Conservation (phyloP, 352 stramenopile genomes). For the Phytophthora ramorum region DNA sequence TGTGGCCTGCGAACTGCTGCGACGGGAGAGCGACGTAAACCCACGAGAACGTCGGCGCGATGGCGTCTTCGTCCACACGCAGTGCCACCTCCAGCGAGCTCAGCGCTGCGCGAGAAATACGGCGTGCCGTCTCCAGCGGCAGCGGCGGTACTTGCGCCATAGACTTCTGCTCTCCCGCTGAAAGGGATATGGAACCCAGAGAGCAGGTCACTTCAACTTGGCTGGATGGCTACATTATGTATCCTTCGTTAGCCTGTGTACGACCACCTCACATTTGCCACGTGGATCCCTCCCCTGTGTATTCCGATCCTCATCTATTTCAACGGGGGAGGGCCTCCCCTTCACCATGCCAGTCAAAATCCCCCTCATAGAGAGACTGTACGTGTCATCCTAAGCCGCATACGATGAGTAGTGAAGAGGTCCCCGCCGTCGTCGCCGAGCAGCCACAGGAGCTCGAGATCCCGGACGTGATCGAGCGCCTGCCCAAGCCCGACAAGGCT, state of each 20-base stretch:
- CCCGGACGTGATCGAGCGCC: slow-evolving; percentile 80
- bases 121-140: slow-evolving; percentile 22
- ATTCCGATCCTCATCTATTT: neutral
- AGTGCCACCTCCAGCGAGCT: slow-evolving; percentile 21
- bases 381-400: neutral
- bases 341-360: slow-evolving; percentile 26
- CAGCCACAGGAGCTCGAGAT: slow-evolving; percentile 54
- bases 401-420: slow-evolving; percentile 37
- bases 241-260: neutral
- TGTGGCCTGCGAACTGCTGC: neutral
- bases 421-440: slow-evolving; percentile 12
- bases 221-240: neutral
- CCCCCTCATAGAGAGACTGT: slow-evolving; percentile 9
- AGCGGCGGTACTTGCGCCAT: slow-evolving; percentile 6
- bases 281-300: neutral
- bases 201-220: slow-evolving; percentile 17
- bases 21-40: slow-evolving; percentile 13
- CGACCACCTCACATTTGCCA: neutral
- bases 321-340: neutral
- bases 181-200: neutral
- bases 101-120: slow-evolving; percentile 15
- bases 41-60: slow-evolving; percentile 21
- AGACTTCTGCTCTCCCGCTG: neutral
- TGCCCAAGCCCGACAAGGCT: slow-evolving; percentile 90
- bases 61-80: slow-evolving; percentile 9